Base-by-base conservation (phyloP, 78 protist species). In the Anaeramoeba flamelloides region DNA sequence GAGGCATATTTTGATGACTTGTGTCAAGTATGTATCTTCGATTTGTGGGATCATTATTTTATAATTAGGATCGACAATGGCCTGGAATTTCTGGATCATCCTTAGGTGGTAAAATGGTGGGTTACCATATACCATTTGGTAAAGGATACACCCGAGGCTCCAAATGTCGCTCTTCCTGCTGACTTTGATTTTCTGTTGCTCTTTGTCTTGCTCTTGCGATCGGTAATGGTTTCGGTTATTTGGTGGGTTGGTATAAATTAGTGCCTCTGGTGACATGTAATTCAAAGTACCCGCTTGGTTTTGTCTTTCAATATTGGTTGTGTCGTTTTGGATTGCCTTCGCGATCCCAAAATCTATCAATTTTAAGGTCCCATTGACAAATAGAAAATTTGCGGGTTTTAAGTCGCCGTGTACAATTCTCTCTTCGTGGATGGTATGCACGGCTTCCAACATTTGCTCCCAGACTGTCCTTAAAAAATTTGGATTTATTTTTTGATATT, bases 281-380 rank as follows among this genome's bases (percentile, higher is more conserved):
- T 96, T 96, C 38, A 92, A 39, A 2, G 98, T 96, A 34, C 98
- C 98, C 41, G 90, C 75, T 37, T 74, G 89, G 1, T 17, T 2
- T 30, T 92, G 94, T 8, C 91, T 79, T 39, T 76, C 77, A 32
- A 91, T 89, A 17, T 89, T 90, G 1, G 95, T 92, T 1, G 90
- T 86, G 41, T 88, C 94, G n/a, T 65, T 3, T 3, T 1, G 17
- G 2, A 77, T 0, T 26, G 36, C 83, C 88, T 92, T 90, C 3
- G 98, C 98, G 39, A 95, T 95, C 41, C 98, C 98, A 81, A 95
- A 95, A 87, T 95, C 98, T 17, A 95, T 95, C 38, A 95, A 86
- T 85, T 94, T 95, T 33, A 95, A 86, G 53, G 34, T 1, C 26
- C 96, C 97, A 34, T 83, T 65, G 34, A 95, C 96, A 26, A 88